phyloP scores from a whole-genome alignment of 164 flowering plant genomes.

The Euptelea pleiosperma region DNA sequence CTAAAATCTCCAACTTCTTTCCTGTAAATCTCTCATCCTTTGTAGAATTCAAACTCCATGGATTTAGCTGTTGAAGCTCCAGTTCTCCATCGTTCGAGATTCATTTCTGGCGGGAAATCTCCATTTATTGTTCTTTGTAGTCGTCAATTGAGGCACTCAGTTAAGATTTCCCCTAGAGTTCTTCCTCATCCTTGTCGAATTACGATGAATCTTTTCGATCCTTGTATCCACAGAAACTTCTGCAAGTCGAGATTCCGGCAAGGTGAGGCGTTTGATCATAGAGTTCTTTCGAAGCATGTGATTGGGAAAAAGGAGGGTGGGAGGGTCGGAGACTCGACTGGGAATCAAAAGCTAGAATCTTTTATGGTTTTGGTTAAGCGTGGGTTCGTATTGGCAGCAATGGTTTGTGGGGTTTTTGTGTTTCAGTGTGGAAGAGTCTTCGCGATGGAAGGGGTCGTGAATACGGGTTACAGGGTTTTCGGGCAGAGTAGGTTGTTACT shows the following conservation, averaged over 20 bases:
- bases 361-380: slow-evolving; percentile 31
- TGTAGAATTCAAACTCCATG: slow-evolving; percentile 14
- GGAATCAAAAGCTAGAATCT: slow-evolving; percentile 22
- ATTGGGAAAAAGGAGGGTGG: slow-evolving; percentile 2
- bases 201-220: slow-evolving; percentile 6
- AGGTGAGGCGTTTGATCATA: not conserved
- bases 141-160: slow-evolving; percentile 20
- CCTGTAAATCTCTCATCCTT: too few species aligned
- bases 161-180: not conserved
- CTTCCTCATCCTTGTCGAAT: slow-evolving; percentile 13
- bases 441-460: slow-evolving; percentile 57
- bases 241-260: slow-evolving; percentile 2
- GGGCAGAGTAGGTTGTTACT: slow-evolving; percentile 40
- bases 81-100: slow-evolving; percentile 17
- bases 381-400: slow-evolving; percentile 48
- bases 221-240: slow-evolving; percentile 4
- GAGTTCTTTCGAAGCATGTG: slow-evolving; percentile 8
- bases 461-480: slow-evolving; percentile 50
- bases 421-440: slow-evolving; percentile 49
- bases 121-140: slow-evolving; percentile 7
- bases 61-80: slow-evolving; percentile 33
- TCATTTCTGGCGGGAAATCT: slow-evolving; percentile 13
- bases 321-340: slow-evolving; percentile 9
- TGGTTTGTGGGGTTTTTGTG: slow-evolving; percentile 58
- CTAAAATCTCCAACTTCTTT: too few species aligned